These are phyloP conservation scores for Ulota crispa DNA, from an alignment of 225 moss, liverwort and hornwort species.

Conservation along the genomic window DNA sequence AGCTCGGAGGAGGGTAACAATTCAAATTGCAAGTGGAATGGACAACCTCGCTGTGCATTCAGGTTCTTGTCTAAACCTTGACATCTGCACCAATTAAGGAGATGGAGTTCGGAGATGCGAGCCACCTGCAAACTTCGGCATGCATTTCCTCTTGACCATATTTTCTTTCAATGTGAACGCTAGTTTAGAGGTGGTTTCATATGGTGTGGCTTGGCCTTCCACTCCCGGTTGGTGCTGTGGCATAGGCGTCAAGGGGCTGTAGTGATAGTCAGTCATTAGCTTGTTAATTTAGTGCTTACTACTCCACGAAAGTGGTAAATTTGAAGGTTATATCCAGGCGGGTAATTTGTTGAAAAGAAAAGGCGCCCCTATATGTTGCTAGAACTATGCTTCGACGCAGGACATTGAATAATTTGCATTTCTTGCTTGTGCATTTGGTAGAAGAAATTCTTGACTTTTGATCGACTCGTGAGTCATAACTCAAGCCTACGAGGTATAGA, in stretches of 20 bases:
- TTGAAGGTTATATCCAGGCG: conserved; percentile 19
- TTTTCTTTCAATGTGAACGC: not conserved
- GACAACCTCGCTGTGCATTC: conserved; percentile 1
- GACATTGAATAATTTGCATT: not conserved
- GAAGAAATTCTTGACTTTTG: not conserved
- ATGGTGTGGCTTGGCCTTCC: not conserved
- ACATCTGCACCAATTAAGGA: not conserved
- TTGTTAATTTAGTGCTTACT: not conserved
- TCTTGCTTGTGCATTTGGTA: not conserved
- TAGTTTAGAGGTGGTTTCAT: not conserved
- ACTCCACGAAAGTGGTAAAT: not conserved
- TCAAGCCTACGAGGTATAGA: not conserved
- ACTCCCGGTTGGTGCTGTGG: not conserved
- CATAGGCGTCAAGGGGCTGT: conserved; percentile 11
- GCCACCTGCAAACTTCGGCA: not conserved
- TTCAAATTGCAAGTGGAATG: not conserved
- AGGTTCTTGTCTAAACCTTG: not conserved
- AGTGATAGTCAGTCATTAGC: not conserved
- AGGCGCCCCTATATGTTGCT: not conserved
- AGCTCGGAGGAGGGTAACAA: not conserved
- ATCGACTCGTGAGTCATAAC: not conserved
- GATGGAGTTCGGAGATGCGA: not conserved
- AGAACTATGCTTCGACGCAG: conserved; percentile 2
- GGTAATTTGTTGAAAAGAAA: not conserved
- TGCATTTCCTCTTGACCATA: not conserved